Evolutionary conservation across 1,284 basidiomycete species (phyloP), one percentile per base, ranked within the genome.

Genomic region (Peniophora sp.): DNA sequence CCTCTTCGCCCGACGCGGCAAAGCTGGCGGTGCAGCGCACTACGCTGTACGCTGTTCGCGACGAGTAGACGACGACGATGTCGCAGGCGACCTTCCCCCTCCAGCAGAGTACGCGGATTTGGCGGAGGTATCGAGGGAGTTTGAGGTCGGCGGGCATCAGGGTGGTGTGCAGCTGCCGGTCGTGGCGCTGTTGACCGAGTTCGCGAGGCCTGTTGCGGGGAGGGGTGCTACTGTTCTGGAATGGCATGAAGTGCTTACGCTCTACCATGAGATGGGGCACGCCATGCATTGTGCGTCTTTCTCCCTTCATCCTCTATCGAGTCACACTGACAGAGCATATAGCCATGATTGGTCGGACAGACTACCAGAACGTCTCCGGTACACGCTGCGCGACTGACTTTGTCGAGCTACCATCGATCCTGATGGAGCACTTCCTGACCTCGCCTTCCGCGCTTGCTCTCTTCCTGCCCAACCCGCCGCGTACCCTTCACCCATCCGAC

Each of bases 181-280:
- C 24, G 91, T 97, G 3, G 96, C 97, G 3, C 71, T 99, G 8
- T 73, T 96, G 15, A 97, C 92, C 60, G 94, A 96, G 62, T 97
- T 98, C 62, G 71, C 81, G 14, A 75, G 75, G 20, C 87, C 90
- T 12, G 74, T 76, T 0, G 57, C 77, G 12, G 71, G 75, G n/a
- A 68, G 73, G 32, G 85, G 83, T 1, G 78, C 91, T 2, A 85
- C 89, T 0, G 70, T 88, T 39, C 68, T 99, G 23, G 85, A 87
- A 52, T 99, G 96, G 95, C 86, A 91, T 60, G 94, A 99, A 61
- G 90, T 98, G 9, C 78, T 91, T 64, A 99, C 96, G 1, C 72
- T 99, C 18, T 97, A 97, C 69, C 96, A 99, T 62, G 96, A 99
- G 69, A 98, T 99, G 95, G 96, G 96, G 0, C 96, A 99, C 67